Conservation (phyloP, 1,284 basidiomycete species). For the Clitocybe nebularis region DNA sequence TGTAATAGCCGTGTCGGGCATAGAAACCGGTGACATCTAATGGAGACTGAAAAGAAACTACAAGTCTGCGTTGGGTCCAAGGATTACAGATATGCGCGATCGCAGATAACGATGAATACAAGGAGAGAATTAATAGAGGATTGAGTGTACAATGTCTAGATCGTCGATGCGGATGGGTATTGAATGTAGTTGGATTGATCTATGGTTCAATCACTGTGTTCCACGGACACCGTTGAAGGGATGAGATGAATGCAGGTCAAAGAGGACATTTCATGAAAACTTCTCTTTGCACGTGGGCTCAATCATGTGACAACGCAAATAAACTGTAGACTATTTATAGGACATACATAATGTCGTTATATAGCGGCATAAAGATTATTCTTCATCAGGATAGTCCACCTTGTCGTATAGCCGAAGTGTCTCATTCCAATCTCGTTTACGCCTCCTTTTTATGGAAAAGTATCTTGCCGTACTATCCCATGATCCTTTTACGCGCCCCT, state of each 20-base stretch:
- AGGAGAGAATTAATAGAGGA: constrained; percentile 12
- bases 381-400: constrained; percentile 66
- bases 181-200: constrained; percentile 3
- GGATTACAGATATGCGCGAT: constrained; percentile 16
- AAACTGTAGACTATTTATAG: not conserved
- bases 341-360: not conserved
- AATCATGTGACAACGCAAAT: not conserved
- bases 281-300: constrained; percentile 14
- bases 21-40: constrained; percentile 56
- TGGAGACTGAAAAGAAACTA: constrained; percentile 14
- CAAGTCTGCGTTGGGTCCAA: constrained; percentile 10
- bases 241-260: constrained; percentile 8
- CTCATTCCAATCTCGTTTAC: constrained; percentile 88
- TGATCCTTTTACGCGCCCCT: constrained; percentile 59
- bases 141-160: constrained; percentile 20
- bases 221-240: not conserved
- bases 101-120: constrained; percentile 15
- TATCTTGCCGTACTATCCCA: constrained; percentile 72
- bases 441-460: constrained; percentile 71
- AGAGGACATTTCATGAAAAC: constrained; percentile 6
- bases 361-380: constrained; percentile 16
- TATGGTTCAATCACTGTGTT: constrained; percentile 1
- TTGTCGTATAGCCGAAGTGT: constrained; percentile 75
- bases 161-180: not conserved
- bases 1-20: constrained; percentile 38